Base-by-base conservation (phyloP, 148 eudicot genomes). In the Chenopodium suecicum region DNA sequence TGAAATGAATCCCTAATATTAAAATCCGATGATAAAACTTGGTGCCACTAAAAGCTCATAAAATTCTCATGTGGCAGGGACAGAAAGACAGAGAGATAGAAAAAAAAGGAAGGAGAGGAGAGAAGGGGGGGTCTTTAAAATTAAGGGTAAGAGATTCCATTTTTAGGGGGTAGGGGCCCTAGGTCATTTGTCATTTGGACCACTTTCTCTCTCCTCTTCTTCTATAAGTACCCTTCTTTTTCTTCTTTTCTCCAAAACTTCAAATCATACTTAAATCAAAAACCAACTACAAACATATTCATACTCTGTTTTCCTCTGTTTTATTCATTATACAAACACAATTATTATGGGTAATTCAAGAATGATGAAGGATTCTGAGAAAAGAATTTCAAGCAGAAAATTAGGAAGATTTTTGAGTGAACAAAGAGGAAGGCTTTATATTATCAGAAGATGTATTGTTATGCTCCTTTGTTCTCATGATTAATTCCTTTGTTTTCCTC, bases 341-440 rank as follows among this genome's bases (percentile, higher is more conserved):
- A 23, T 50, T 0, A 27, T 74, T 9, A 52, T 83, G 75, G 82
- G 79, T 68, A 80, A 73, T 80, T 3, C 73, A 37, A 77, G 74
- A 66, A 75, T 65, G 62, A 71, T 83, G 72, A 73, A 66, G 22
- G 82, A 69, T 32, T 84, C 85, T 10, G 90, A 88, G 77, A 88
- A 88, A 71, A 84, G 85, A 76, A 82, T 88, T 54, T 64, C 89
- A 78, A 87, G 83, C 64, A 88, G 84, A 82, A 82, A 78, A 81
- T 73, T 89, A 34, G 84, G 88, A 63, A 90, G 88, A 78, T 88
- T 90, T 79, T 69, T 91, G 19, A 90, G 86, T 70, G 87, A 91
- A 80, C 91, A 91, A 80, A 84, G 94, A 72, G 89, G 89, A 2
- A 87, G 90, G 81, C 85, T 91, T 77, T 91, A 91, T 88, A 91